Percentiles rank a stretch among this genome's conserved stretches.
Evolutionary conservation across 306 rosid species (phyloP).

Genomic region (Clitoria ternatea): DNA sequence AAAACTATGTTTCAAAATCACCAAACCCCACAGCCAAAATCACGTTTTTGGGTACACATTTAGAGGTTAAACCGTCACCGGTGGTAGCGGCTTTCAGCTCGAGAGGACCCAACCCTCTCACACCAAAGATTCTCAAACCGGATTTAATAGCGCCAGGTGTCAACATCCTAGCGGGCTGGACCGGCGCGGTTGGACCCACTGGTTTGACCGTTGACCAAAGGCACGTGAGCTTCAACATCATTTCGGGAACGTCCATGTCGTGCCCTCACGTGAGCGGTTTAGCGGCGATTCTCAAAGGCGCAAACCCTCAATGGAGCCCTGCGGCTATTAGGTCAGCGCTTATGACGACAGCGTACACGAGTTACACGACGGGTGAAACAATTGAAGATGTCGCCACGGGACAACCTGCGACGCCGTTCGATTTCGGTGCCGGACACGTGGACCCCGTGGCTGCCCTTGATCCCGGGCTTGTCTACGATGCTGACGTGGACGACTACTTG

Average conservation of each 20-base stretch:
- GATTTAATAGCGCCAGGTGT: conserved; percentile 93
- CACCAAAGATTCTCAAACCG: conserved; percentile 77
- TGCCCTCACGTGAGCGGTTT: conserved; percentile 92
- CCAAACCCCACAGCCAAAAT: conserved; percentile 59
- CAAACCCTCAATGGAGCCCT: conserved; percentile 83
- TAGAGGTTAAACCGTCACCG: conserved; percentile 78
- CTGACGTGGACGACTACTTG: conserved; percentile 50
- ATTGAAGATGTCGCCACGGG: conserved; percentile 58
- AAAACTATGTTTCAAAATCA: conserved; percentile 39
- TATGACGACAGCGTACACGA: conserved; percentile 80
- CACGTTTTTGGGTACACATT: conserved; percentile 41
- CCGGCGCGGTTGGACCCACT: conserved; percentile 62
- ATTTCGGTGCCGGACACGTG: conserved; percentile 83
- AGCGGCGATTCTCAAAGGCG: conserved; percentile 74
- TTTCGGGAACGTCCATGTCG: conserved; percentile 96
- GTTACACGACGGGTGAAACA: conserved; percentile 47
- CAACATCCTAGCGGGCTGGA: conserved; percentile 91
- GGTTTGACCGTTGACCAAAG: conserved; percentile 50
- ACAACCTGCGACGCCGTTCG: conserved; percentile 67
- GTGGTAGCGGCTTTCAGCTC: conserved; percentile 91
- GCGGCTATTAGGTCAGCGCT: conserved; percentile 84
- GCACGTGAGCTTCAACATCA: conserved; percentile 68
- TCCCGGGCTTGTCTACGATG: conserved; percentile 93
- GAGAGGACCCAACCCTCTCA: conserved; percentile 74
- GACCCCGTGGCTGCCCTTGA: conserved; percentile 77